Evolutionary conservation across 2,329 filamentous ascomycete genomes (phyloP).

Genomic region (Penicillium sp.): DNA sequence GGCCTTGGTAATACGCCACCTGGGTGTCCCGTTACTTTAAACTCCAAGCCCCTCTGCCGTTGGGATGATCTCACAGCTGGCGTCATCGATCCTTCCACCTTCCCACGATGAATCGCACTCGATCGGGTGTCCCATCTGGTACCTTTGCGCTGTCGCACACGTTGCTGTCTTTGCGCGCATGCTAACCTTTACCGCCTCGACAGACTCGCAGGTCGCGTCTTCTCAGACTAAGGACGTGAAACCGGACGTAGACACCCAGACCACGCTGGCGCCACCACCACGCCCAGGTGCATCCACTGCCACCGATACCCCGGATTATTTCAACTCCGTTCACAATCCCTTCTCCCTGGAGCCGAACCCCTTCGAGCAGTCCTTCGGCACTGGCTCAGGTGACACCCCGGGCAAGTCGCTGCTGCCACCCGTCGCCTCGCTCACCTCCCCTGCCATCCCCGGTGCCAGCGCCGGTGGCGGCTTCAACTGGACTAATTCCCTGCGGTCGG

Average conservation of each 20-base stretch:
- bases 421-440: conserved; percentile 85
- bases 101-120: conserved; percentile 21
- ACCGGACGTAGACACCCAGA: conserved; percentile 53
- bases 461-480: conserved; percentile 68
- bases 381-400: conserved; percentile 66
- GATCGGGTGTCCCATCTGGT: conserved; percentile 17
- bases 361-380: conserved; percentile 88
- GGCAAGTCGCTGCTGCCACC: conserved; percentile 77
- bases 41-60: conserved; percentile 24
- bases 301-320: conserved; percentile 63
- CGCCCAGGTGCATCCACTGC: conserved; percentile 51
- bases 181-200: conserved; percentile 21
- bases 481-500: conserved; percentile 81
- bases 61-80: conserved; percentile 37
- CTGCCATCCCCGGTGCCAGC: conserved; percentile 71
- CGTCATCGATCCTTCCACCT: conserved; percentile 31
- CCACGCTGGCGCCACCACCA: conserved; percentile 66
- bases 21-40: conserved; percentile 22
- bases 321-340: conserved; percentile 53
- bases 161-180: conserved; percentile 9
- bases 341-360: conserved; percentile 78
- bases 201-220: conserved; percentile 32
- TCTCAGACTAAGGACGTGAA: conserved; percentile 35
- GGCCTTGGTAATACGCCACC: conserved; percentile 32
- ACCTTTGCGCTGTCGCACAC: conserved; percentile 20